Evolutionary conservation across 805 yeast species (phyloP).

Genomic region (Isabelozyma rhagii): DNA sequence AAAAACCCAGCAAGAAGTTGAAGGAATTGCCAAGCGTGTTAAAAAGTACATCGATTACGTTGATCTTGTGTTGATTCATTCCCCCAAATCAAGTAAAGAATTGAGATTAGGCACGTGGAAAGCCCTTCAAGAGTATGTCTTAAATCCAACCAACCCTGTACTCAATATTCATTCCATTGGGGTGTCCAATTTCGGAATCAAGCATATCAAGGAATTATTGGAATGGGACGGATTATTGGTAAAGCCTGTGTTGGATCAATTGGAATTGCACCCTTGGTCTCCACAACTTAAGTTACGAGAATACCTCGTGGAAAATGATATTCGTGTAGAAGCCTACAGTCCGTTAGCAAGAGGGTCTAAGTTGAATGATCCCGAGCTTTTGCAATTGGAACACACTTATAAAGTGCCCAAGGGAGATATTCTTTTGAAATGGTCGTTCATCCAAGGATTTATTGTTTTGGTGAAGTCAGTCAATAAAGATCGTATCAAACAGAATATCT

Average conservation of each 20-base stretch:
- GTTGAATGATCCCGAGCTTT: conserved; percentile 52
- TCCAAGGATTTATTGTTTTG: conserved; percentile 68
- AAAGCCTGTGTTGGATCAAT: conserved; percentile 68
- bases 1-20: conserved; percentile 25
- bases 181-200: conserved; percentile 68
- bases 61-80: conserved; percentile 45
- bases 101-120: conserved; percentile 61
- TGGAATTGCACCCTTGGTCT: conserved; percentile 84
- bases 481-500: conserved; percentile 54
- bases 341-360: conserved; percentile 70
- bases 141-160: conserved; percentile 31
- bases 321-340: conserved; percentile 72
- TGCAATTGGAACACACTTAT: conserved; percentile 46
- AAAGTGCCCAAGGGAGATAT: conserved; percentile 58
- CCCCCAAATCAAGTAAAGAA: conserved; percentile 43
- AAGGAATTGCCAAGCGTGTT: conserved; percentile 26
- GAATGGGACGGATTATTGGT: conserved; percentile 48
- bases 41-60: conserved; percentile 32
- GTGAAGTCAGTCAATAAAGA: conserved; percentile 58
- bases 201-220: conserved; percentile 59
- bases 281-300: conserved; percentile 63
- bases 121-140: conserved; percentile 71
- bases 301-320: conserved; percentile 52
- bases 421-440: conserved; percentile 68
- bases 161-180: conserved; percentile 68